phyloP scores from a whole-genome alignment of 108 stramenopile genomes.

The Conticribra guillardii region DNA sequence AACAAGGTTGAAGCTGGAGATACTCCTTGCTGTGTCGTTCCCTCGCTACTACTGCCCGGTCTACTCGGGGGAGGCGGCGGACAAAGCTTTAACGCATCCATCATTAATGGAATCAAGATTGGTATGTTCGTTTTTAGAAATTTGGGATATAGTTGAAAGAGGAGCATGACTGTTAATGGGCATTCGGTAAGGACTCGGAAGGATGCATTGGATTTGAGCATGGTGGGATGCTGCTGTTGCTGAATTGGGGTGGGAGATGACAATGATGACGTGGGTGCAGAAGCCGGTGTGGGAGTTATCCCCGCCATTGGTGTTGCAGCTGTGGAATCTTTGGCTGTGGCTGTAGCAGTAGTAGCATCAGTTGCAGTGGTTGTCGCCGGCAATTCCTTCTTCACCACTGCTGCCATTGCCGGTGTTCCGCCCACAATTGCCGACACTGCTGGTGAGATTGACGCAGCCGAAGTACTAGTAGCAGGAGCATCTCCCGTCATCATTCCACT shows the following conservation, averaged over 20 bases:
- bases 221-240: slow-evolving; percentile 2
- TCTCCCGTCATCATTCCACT: neutral
- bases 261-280: neutral
- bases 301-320: no score
- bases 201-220: slow-evolving; percentile 63
- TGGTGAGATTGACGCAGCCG: no score
- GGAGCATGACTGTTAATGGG: slow-evolving; percentile 90
- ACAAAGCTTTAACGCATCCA: slow-evolving; percentile 82
- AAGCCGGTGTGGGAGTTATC: no score
- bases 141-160: slow-evolving; percentile 93
- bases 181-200: slow-evolving; percentile 91
- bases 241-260: neutral
- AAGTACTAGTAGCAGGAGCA: no score
- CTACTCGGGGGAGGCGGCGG: slow-evolving; percentile 52
- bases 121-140: slow-evolving; percentile 80
- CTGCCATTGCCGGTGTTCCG: no score
- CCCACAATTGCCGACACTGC: no score
- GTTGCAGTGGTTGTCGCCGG: neutral
- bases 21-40: neutral
- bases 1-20: no score
- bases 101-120: slow-evolving; percentile 86
- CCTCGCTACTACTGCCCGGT: slow-evolving; percentile 19
- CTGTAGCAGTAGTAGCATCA: neutral
- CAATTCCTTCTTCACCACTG: no score
- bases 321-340: neutral